Evolutionary conservation across 2,329 filamentous ascomycete species (phyloP).

Genomic region (Moelleriella libera): DNA sequence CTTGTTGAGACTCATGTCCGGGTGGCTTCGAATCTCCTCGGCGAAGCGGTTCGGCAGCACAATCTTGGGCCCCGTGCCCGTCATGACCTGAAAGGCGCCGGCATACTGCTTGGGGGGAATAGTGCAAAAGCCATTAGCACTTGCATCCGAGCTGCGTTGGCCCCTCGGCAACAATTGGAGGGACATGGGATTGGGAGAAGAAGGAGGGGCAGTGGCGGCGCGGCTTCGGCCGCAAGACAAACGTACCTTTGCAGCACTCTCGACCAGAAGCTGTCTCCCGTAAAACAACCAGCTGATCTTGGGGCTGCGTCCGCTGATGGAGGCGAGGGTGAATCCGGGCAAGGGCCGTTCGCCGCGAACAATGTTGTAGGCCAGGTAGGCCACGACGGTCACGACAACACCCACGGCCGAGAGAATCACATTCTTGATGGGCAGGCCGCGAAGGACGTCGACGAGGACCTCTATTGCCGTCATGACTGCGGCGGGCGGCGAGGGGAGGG

Average conservation of each 20-base stretch:
- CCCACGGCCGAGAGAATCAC: neutral
- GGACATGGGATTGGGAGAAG: no score
- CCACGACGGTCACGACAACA: neutral
- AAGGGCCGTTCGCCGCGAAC: neutral
- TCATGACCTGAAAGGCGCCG: neutral
- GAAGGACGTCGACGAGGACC: neutral
- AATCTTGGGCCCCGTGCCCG: neutral
- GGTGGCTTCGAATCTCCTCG: neutral
- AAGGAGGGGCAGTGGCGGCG: no score
- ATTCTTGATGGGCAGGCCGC: neutral
- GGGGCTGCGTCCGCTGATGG: neutral
- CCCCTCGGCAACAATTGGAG: no score
- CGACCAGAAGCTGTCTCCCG: neutral
- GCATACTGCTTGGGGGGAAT: neutral
- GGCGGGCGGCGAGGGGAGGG: no score
- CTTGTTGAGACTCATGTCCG: neutral
- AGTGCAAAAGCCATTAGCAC: no score
- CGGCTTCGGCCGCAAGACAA: neutral
- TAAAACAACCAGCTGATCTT: neutral
- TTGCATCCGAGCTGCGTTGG: no score
- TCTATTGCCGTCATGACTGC: neutral
- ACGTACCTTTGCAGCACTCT: neutral
- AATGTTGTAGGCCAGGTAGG: neutral
- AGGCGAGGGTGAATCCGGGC: neutral
- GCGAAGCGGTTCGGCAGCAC: neutral